Base-by-base conservation (phyloP, 495 filamentous ascomycete species). In the Cudoniella acicularis region DNA sequence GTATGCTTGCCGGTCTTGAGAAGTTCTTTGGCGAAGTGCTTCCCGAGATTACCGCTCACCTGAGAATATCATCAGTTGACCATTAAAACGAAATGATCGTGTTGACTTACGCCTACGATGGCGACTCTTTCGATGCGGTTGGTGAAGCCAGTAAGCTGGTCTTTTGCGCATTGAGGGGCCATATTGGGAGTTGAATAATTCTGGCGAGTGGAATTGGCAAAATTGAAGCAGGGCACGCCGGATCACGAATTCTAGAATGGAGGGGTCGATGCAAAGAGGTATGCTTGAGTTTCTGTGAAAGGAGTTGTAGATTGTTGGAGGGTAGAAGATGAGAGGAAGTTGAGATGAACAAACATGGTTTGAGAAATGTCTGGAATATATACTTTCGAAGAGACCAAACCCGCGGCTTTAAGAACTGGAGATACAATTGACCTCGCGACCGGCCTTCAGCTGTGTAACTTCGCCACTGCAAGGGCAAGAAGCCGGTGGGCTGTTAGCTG, bases 41-140 rank as follows among this genome's bases (percentile, higher is more conserved):
- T 77, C 59, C 87, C 87, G 45, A 78, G 60, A 36, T 76, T 73
- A 48, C 87, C 87, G 51, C 75, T 76, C 1, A 83, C 84, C 84
- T 88, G 59, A 41, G 16, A 45, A 41, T 41, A 9, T 16, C 17
- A 11, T 60, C 25, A 60, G 56, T 41, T 1, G 0, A 26, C 8
- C 16, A 53, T 22, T 13, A 21, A 46, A 18, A 16, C 0, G 10
- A 23, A 48, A 17, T 10, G 0, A 40, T 3, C 2, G 8, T 23
- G 22, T 6, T 41, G n/a, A 70, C 75, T 68, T 71, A 79, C 74
- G 1, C 79, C 79, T 10, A 81, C 74, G 24, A 82, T 73, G 52
- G 77, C 77, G 0, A 82, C 64, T 9, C 75, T 76, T 59, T 75
- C 68, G 47, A 82, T 66, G 58, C 61, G 61, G 62, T 79, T 80